phyloP scores from a whole-genome alignment of 164 flowering plant species.

The Tetracentron sinense region DNA sequence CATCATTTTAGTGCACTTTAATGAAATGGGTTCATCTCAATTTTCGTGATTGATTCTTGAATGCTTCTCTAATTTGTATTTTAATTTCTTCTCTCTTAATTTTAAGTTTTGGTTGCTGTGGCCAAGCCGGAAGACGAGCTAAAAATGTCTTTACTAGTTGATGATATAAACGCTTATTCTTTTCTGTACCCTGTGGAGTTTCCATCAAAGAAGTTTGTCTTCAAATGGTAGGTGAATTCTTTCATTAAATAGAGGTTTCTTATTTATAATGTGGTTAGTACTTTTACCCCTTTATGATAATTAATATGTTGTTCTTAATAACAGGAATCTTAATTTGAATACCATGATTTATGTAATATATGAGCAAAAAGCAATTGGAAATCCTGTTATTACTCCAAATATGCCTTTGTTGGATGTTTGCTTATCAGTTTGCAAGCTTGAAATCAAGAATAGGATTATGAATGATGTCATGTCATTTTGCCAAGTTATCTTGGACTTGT shows the following conservation, averaged over 20 bases:
- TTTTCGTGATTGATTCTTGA: not conserved
- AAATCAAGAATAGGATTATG: no score
- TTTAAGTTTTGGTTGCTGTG: constrained; percentile 26
- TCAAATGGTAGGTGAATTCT: constrained; percentile 63
- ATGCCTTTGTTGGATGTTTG: no score
- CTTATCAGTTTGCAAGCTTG: no score
- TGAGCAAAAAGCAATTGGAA: no score
- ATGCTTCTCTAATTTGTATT: not conserved
- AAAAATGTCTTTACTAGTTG: constrained; percentile 56
- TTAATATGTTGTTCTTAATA: no score
- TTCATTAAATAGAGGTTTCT: not conserved
- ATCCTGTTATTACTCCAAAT: no score
- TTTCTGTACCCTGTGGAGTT: constrained; percentile 63
- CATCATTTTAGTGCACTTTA: no score
- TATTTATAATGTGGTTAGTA: not conserved
- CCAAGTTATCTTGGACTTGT: no score
- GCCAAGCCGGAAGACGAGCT: constrained; percentile 45
- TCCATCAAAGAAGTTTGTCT: constrained; percentile 58
- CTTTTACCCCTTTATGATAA: not conserved
- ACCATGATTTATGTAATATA: no score
- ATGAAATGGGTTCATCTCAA: no score
- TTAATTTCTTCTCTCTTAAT: constrained; percentile 7
- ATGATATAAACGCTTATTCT: constrained; percentile 86
- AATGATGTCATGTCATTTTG: no score
- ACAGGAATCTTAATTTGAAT: no score